A percentile compares a stretch with the other conserved stretches of the same genome.
Evolutionary conservation across 257 asterid species (phyloP).

Genomic region (Solanum clarkiae): DNA sequence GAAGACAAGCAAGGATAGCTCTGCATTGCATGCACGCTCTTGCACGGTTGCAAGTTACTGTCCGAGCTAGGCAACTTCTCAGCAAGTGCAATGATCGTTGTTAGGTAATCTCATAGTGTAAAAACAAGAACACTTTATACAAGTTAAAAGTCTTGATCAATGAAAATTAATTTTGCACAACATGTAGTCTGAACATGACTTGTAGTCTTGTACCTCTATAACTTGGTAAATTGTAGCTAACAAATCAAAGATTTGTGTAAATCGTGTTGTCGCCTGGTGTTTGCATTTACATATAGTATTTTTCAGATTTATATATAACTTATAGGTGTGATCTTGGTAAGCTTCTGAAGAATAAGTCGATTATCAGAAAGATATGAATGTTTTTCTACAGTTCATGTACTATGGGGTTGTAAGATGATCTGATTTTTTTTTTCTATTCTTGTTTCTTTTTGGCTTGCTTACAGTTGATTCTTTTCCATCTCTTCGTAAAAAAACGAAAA

Average conservation of each 20-base stretch:
- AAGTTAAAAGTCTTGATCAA: not conserved
- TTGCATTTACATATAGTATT: not conserved
- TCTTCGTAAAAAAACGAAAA: not conserved
- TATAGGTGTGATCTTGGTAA: not conserved
- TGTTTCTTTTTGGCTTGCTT: not conserved
- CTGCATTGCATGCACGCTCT: slow-evolving; percentile 69
- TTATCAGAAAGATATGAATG: not conserved
- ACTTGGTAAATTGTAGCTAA: not conserved
- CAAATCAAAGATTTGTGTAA: not conserved
- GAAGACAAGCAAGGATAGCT: slow-evolving; percentile 69
- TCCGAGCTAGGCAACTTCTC: slow-evolving; percentile 57
- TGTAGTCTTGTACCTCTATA: not conserved
- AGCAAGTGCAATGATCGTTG: not conserved
- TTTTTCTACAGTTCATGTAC: not conserved
- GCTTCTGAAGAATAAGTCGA: not conserved
- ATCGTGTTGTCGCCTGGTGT: not conserved
- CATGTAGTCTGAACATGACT: not conserved
- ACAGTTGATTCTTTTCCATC: not conserved
- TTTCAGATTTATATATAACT: not conserved
- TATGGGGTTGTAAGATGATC: not conserved
- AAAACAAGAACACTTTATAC: not conserved
- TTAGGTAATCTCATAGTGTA: not conserved
- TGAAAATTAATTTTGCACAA: not conserved
- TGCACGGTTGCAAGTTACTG: slow-evolving; percentile 55
- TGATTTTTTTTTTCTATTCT: not conserved